Base-by-base conservation (phyloP, 75 land plant species). In the Cryptomeria japonica region DNA sequence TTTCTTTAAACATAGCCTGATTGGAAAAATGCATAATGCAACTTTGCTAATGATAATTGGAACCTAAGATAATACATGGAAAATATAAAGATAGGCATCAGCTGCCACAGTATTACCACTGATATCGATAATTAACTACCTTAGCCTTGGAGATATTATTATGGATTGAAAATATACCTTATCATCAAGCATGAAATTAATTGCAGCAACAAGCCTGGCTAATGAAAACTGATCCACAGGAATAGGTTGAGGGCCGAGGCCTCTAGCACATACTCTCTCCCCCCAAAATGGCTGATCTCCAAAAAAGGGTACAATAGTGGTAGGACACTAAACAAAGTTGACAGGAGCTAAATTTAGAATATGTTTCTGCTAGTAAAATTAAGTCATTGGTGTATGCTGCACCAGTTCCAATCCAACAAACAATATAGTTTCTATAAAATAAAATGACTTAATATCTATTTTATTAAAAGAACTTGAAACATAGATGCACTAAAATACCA, bases 221-320 rank as follows among this genome's bases (percentile, higher is more conserved):
- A 96, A 92, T 42, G 96, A 92, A 76, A 98, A 97, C 49, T 96
- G 94, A 37, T 94, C 94, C 37, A 96, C 94, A n/a, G 99, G 99
- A 68, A 98, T 98, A 7, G 99, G 99, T 34, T 91, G 86, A 83
- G 99, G 99, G 16, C 99, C 99, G 49, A 98, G 90, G 75, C 99
- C 99, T 93, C 94, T 97, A 46, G 93, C 97, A 90, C 95, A 95
- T 36, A 98, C 97, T 72, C 95, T 94, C 5, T 97, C 99, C 47
- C 99, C 99, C 99, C 99, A 98, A 76, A 98, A 98, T 58, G 99
- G 99, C 88, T 98, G 99, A 88, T 98, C 99, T 53, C 99, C 99
- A 84, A 98, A 97, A 83, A 97, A 98, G 14, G 99, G 99, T 25
- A 98, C 95, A 86, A 98, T 89, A 3, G 99, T 98, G 41, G 99